Percentiles rank a stretch among this genome's conserved stretches.
Conservation (phyloP, 1,139 yeast species). For the Candida anutae region DNA sequence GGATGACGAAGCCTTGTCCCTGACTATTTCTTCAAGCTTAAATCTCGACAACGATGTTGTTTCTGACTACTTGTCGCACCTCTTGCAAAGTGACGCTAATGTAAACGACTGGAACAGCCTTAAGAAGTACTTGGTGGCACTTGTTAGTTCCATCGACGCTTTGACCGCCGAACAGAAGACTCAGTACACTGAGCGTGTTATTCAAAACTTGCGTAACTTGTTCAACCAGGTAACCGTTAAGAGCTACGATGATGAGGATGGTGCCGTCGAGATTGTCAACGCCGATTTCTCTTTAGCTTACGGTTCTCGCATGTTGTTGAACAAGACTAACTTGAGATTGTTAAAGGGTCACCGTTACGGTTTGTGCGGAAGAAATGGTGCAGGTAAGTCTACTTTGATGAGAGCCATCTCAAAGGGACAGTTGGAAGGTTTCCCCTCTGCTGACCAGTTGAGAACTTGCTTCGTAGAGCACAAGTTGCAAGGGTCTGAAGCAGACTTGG, state of each 20-base stretch:
- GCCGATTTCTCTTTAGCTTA: conserved; percentile 94
- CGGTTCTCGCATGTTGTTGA: conserved; percentile 94
- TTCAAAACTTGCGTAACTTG: conserved; percentile 51
- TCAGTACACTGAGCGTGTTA: conserved; percentile 38
- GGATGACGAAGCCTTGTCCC: conserved; percentile 14
- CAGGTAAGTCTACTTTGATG: conserved; percentile 97
- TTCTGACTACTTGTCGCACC: conserved; percentile 42
- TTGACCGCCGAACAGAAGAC: conserved; percentile 30
- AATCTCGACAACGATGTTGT: conserved; percentile 25
- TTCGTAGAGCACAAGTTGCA: conserved; percentile 96
- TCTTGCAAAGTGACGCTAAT: conserved; percentile 69
- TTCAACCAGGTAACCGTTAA: conserved; percentile 58
- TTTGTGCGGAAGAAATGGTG: conserved; percentile 97
- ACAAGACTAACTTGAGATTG: conserved; percentile 81
- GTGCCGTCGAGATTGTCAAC: conserved; percentile 73
- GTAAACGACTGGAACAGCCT: conserved; percentile 87
- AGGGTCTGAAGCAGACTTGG: conserved; percentile 90
- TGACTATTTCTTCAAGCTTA: conserved; percentile 15
- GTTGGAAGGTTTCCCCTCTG: conserved; percentile 94
- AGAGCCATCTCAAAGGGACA: conserved; percentile 96
- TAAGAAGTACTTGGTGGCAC: conserved; percentile 44
- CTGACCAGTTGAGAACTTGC: conserved; percentile 82
- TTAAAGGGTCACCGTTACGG: conserved; percentile 96
- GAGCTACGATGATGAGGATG: conserved; percentile 40
- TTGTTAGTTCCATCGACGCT: conserved; percentile 23